Base-by-base conservation (phyloP, 2,329 filamentous ascomycete species). In the Triangularia setosa region DNA sequence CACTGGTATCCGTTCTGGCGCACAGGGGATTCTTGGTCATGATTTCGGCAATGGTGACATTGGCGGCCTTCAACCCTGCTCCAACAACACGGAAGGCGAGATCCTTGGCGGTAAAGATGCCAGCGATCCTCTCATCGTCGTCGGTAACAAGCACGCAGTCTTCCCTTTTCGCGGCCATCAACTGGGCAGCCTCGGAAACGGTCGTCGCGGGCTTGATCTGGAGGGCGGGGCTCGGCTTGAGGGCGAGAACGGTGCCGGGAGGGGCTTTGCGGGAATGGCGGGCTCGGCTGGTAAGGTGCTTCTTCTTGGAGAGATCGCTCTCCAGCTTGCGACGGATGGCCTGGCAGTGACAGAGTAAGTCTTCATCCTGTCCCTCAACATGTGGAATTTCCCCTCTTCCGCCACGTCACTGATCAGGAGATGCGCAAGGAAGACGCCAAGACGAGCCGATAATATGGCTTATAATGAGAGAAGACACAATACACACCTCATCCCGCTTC, bases 11-110 rank as follows among this genome's bases (percentile, higher is more conserved):
- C 64, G 95, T 99, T 76, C 95, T 89, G 62, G 95, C 95, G 77
- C 95, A 99, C 16, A 99, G 87, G 11, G 95, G 95, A 80, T 99
- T 99, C 84, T 98, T 97, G 75, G 95, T 99, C 95, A 99, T 99
- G 78, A 99, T 99, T 75, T 98, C 93, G 70, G 93, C 91, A 75
- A 99, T 97, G 23, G 92, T 96, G 72, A 98, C 87, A 75, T 89
- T 92, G 76, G 87, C 90, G 30, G 95, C 91, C 81, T 97, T 96
- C 73, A 93, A 84, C 27, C 95, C 95, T 63, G 89, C 87, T 63
- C 94, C 95, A 25, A 99, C 94, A 11, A 99, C 95, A 64, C 95
- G 89, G 83, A 98, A 99, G 18, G 95, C 95, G 75, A 99, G 83
- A 82, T 99, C 95, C 82, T 99, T 99, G 70, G 95, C 95, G 0